These are phyloP conservation scores for Claviceps citrina DNA, from an alignment of 2,329 filamentous ascomycete species.

Conservation along the genomic window DNA sequence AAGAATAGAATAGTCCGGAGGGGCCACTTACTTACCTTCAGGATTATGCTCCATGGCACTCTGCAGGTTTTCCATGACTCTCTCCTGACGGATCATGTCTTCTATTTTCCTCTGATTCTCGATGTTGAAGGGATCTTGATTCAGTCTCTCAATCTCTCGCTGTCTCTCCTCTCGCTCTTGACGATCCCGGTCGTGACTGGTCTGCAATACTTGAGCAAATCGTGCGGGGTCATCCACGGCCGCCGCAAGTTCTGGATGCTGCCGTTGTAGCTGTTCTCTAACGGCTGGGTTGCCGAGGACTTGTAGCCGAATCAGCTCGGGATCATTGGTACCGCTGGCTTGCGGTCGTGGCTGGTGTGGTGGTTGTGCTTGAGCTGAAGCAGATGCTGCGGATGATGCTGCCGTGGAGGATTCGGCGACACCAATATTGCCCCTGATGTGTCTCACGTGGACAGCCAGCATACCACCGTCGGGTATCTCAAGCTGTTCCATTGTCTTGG, in stretches of 20 bases:
- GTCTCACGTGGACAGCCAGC: slow-evolving; percentile 68
- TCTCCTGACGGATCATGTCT: slow-evolving; percentile 90
- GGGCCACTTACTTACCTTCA: slow-evolving; percentile 49
- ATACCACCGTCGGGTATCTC: slow-evolving; percentile 80
- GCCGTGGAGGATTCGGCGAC: slow-evolving; percentile 9
- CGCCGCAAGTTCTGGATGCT: slow-evolving; percentile 61
- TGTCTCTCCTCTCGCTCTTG: slow-evolving; percentile 62
- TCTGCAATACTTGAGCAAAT: slow-evolving; percentile 58
- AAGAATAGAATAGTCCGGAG: neutral
- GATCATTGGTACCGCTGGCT: slow-evolving; percentile 38
- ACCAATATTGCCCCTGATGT: slow-evolving; percentile 33
- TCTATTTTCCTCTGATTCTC: slow-evolving; percentile 87
- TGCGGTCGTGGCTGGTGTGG: slow-evolving; percentile 20
- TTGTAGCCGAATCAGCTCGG: slow-evolving; percentile 70
- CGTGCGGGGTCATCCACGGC: slow-evolving; percentile 59
- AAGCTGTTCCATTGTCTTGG: slow-evolving; percentile 67
- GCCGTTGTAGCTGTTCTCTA: slow-evolving; percentile 52
- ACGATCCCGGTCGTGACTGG: slow-evolving; percentile 54
- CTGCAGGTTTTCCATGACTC: slow-evolving; percentile 87
- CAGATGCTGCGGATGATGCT: slow-evolving; percentile 19
- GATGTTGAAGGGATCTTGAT: slow-evolving; percentile 86
- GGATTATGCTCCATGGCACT: slow-evolving; percentile 96
- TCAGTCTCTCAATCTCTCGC: slow-evolving; percentile 68
- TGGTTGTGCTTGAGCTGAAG: slow-evolving; percentile 15
- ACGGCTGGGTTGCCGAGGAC: slow-evolving; percentile 64